Conservation (phyloP, 2,329 filamentous ascomycete species). For the Sclerotinia trifoliorum region DNA sequence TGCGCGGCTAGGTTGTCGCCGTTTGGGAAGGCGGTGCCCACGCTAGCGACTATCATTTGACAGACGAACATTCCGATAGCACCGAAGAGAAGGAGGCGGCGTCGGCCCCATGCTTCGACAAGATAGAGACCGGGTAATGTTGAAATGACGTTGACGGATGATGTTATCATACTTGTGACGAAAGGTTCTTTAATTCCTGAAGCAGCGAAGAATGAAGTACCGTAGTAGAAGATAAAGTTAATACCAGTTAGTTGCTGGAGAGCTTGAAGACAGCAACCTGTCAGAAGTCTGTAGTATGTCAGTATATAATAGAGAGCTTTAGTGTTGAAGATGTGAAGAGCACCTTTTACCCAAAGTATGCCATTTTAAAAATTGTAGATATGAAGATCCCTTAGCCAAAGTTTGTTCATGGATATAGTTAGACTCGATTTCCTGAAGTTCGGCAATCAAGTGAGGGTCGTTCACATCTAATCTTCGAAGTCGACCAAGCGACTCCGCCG, state of each 20-base stretch:
- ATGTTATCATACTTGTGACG: constrained; percentile 79
- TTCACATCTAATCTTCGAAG: constrained; percentile 59
- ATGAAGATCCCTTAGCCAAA: constrained; percentile 12
- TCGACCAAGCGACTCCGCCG: constrained; percentile 66
- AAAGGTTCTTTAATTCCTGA: constrained; percentile 66
- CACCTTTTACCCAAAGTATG: constrained; percentile 20
- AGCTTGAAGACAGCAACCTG: constrained; percentile 17
- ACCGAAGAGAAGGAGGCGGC: constrained; percentile 74
- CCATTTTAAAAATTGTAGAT: constrained; percentile 19
- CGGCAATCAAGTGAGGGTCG: neutral
- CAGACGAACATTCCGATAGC: constrained; percentile 80
- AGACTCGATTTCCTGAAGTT: constrained; percentile 14
- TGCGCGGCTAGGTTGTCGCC: constrained; percentile 49
- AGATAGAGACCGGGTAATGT: constrained; percentile 80
- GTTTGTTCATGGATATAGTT: constrained; percentile 16
- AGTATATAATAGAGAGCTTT: neutral
- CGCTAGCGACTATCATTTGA: constrained; percentile 81
- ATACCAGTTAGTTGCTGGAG: constrained; percentile 61
- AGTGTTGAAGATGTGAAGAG: too few species aligned
- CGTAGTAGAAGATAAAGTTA: constrained; percentile 90
- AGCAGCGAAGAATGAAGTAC: constrained; percentile 85
- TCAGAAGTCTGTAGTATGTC: neutral
- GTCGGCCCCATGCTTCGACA: constrained; percentile 80
- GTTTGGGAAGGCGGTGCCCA: constrained; percentile 41
- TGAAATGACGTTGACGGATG: constrained; percentile 72